Evolutionary conservation across 208 protist genomes (phyloP).

Genomic region (Sergeia podlipaevii): DNA sequence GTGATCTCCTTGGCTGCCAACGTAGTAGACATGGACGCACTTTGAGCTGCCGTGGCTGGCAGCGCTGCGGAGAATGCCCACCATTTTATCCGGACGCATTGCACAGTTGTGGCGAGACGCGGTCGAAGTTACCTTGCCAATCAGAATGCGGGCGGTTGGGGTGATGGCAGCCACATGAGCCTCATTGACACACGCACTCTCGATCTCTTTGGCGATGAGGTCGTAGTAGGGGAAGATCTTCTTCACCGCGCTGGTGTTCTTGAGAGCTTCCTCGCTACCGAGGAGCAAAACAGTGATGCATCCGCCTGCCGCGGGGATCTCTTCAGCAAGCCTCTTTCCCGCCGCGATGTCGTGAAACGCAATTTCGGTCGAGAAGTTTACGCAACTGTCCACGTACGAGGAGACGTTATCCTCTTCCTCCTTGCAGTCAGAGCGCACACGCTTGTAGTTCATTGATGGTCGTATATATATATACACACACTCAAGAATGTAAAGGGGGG

Average conservation of each 20-base stretch:
- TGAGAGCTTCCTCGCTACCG: conserved; percentile 21
- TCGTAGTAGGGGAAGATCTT: background rate
- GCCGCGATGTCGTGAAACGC: conserved; percentile 36
- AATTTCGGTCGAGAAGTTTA: conserved; percentile 48
- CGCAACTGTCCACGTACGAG: conserved; percentile 57
- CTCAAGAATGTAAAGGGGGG: background rate
- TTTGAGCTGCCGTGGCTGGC: no score
- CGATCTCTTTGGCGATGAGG: no score
- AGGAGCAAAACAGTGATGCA: conserved; percentile 46
- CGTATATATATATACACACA: background rate
- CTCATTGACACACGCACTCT: conserved; percentile 1
- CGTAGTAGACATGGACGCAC: conserved; percentile 54
- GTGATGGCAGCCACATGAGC: conserved; percentile 9
- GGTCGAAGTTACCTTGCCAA: conserved; percentile 34
- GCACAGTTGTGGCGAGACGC: conserved; percentile 82
- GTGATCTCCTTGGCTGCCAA: conserved; percentile 26
- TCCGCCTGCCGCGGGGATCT: background rate
- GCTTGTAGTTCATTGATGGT: conserved; percentile 29
- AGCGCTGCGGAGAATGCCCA: conserved; percentile 42
- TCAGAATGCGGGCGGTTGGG: conserved; percentile 22
- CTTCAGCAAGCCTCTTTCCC: conserved; percentile 15
- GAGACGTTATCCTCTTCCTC: conserved; percentile 56
- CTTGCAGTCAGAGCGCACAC: conserved; percentile 31
- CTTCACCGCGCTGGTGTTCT: background rate
- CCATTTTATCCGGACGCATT: conserved; percentile 50